These are phyloP conservation scores for Barnettozyma botsteinii DNA, from an alignment of 805 yeast species.

Conservation along the genomic window DNA sequence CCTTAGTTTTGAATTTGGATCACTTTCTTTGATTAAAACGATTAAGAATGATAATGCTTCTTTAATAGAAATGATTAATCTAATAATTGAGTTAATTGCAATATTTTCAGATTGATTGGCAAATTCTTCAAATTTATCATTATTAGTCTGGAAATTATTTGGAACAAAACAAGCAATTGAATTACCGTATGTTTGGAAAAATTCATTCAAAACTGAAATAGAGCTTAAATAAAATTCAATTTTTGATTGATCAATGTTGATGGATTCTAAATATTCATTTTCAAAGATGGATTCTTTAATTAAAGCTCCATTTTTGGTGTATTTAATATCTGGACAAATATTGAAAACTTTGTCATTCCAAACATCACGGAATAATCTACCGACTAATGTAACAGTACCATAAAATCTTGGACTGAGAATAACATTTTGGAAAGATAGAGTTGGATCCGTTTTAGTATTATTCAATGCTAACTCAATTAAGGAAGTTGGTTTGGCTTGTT, in stretches of 20 bases:
- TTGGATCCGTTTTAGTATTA: constrained; percentile 14
- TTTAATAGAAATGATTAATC: constrained; percentile 69
- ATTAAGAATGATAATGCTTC: constrained; percentile 87
- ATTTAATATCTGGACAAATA: constrained; percentile 28
- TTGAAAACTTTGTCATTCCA: constrained; percentile 74
- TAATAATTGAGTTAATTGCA: constrained; percentile 73
- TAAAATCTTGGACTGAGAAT: constrained; percentile 86
- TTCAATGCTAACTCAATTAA: constrained; percentile 12
- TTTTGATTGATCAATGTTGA: constrained; percentile 42
- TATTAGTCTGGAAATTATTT: constrained; percentile 39
- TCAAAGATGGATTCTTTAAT: constrained; percentile 31
- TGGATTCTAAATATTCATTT: constrained; percentile 32
- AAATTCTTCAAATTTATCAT: constrained; percentile 47
- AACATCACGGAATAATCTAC: constrained; percentile 70
- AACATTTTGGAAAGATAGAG: constrained; percentile 60
- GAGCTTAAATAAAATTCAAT: constrained; percentile 70
- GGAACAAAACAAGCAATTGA: constrained; percentile 55
- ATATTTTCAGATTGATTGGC: constrained; percentile 86
- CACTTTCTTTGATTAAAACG: constrained; percentile 72
- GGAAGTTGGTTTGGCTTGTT: constrained; percentile 8
- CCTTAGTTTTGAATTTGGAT: constrained; percentile 32
- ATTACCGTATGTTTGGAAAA: constrained; percentile 60
- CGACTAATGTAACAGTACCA: constrained; percentile 73
- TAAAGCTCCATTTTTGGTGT: constrained; percentile 29
- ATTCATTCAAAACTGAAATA: constrained; percentile 60